Evolutionary conservation across 2,329 filamentous ascomycete species (phyloP).

Genomic region (Metarhizium guizhouense): DNA sequence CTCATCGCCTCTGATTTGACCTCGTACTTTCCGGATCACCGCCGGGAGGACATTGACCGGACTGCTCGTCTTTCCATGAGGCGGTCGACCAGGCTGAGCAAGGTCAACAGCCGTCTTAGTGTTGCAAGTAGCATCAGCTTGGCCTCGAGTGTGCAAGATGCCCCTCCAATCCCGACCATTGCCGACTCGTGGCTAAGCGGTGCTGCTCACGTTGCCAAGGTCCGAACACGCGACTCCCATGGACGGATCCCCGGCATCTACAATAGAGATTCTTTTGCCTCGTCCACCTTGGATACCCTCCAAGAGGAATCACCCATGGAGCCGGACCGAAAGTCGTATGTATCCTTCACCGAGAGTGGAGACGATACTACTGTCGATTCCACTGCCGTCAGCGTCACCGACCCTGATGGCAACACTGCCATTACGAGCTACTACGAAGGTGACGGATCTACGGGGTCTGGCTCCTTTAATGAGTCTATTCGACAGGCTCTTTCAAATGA

Average conservation of each 20-base stretch:
- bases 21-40: slow-evolving; percentile 94
- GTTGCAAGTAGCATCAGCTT: slow-evolving; percentile 91
- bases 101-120: slow-evolving; percentile 85
- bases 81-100: slow-evolving; percentile 82
- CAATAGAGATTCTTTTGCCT: slow-evolving; percentile 82
- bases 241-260: slow-evolving; percentile 29
- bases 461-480: slow-evolving; percentile 68
- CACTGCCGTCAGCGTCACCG: slow-evolving; percentile 61
- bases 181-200: slow-evolving; percentile 80
- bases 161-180: slow-evolving; percentile 90
- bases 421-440: slow-evolving; percentile 82
- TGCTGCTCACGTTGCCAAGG: slow-evolving; percentile 27
- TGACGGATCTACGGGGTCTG: slow-evolving; percentile 59
- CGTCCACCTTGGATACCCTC: slow-evolving; percentile 78
- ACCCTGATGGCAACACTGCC: slow-evolving; percentile 62
- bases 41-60: slow-evolving; percentile 88
- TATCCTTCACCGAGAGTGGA: slow-evolving; percentile 70
- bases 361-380: slow-evolving; percentile 45
- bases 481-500: slow-evolving; percentile 81
- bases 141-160: slow-evolving; percentile 85
- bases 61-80: slow-evolving; percentile 89
- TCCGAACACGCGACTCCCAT: slow-evolving; percentile 38
- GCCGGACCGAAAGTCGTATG: slow-evolving; percentile 88
- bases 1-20: slow-evolving; percentile 93
- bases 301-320: slow-evolving; percentile 85